These are phyloP conservation scores for Quercus alba DNA, from an alignment of 306 rosid species.

Conservation along the genomic window DNA sequence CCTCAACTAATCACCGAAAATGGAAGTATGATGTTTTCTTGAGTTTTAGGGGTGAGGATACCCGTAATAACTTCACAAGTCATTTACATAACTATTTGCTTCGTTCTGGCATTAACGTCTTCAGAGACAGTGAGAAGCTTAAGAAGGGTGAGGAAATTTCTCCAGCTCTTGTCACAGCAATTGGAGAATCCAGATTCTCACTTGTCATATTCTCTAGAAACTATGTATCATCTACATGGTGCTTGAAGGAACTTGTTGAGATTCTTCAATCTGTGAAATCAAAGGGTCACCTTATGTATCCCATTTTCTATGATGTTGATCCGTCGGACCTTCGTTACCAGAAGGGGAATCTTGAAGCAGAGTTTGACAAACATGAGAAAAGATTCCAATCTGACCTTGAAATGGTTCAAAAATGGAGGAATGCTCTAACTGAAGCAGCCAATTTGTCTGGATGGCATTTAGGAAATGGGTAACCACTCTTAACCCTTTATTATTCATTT, in stretches of 20 bases:
- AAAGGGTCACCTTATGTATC: not conserved
- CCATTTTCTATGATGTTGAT: not conserved
- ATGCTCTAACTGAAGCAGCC: not conserved
- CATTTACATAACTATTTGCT: not conserved
- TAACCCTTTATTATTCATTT: not conserved
- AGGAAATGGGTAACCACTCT: not conserved
- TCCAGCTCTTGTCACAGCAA: not conserved
- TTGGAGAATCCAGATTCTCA: not conserved
- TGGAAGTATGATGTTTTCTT: not conserved
- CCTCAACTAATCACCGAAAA: not conserved
- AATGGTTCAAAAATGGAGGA: not conserved
- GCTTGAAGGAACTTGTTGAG: not conserved
- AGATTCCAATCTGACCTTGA: not conserved
- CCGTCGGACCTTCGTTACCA: not conserved
- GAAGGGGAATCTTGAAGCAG: not conserved
- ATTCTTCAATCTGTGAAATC: not conserved
- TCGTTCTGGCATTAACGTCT: not conserved
- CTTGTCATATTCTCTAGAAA: too few relatives aligned
- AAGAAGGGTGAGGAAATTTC: not conserved
- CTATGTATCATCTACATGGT: too few relatives aligned
- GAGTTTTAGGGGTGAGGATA: not conserved
- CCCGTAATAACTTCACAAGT: not conserved
- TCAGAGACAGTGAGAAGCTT: not conserved
- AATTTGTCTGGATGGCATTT: slow-evolving; percentile 8
- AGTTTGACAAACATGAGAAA: not conserved